Conservation (phyloP, 2,329 filamentous ascomycete species). For the Pseudogymnoascus sp. region DNA sequence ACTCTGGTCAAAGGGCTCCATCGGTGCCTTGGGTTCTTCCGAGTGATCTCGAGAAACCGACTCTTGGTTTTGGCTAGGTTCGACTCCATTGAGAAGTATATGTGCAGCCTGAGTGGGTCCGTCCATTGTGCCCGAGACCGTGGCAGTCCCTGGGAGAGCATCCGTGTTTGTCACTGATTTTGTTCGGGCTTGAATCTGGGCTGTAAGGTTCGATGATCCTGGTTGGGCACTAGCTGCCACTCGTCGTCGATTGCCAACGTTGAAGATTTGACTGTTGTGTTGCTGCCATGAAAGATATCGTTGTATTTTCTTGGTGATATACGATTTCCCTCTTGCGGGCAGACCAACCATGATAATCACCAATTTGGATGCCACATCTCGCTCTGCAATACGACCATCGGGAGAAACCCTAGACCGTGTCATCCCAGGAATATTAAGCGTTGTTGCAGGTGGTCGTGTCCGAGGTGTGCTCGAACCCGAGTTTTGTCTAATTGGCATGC, state of each 20-base stretch:
- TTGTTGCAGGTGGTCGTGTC: constrained; percentile 77
- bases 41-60: neutral
- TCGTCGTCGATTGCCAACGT: constrained; percentile 85
- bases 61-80: constrained; percentile 19
- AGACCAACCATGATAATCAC: constrained; percentile 98
- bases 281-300: constrained; percentile 96
- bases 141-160: constrained; percentile 12
- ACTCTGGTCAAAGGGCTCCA: constrained; percentile 69
- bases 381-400: constrained; percentile 84
- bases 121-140: constrained; percentile 22
- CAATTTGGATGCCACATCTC: constrained; percentile 92
- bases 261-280: constrained; percentile 93
- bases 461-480: constrained; percentile 72
- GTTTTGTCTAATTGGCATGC: constrained; percentile 61
- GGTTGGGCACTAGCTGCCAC: constrained; percentile 58
- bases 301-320: constrained; percentile 97
- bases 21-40: constrained; percentile 14
- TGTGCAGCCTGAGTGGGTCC: constrained; percentile 44
- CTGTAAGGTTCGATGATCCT: neutral
- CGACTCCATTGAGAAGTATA: constrained; percentile 47
- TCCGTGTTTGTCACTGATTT: constrained; percentile 19
- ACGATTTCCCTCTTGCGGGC: constrained; percentile 92
- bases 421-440: constrained; percentile 92
- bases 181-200: constrained; percentile 17
- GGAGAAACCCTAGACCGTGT: constrained; percentile 93